These are phyloP conservation scores for Clonostachys rhizophaga DNA, from an alignment of 2,329 filamentous ascomycete genomes.

Conservation along the genomic window DNA sequence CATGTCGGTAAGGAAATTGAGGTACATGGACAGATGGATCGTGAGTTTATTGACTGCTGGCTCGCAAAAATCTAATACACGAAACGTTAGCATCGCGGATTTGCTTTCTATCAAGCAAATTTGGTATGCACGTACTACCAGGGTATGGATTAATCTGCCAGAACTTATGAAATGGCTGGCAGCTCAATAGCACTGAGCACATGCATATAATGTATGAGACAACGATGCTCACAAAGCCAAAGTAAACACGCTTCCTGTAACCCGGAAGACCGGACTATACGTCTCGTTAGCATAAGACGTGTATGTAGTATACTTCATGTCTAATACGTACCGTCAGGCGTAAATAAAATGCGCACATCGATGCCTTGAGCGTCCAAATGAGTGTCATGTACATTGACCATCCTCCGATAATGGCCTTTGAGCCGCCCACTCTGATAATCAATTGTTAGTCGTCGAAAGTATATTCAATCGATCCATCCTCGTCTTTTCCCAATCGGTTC, in stretches of 20 bases:
- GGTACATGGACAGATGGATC: constrained; percentile 23
- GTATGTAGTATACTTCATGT: too few relatives aligned
- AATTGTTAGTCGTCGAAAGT: constrained; percentile 39
- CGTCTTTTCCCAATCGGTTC: neutral
- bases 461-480: constrained; percentile 5
- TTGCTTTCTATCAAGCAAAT: neutral
- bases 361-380: constrained; percentile 47
- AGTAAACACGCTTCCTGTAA: constrained; percentile 15
- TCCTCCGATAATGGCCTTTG: constrained; percentile 46
- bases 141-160: constrained; percentile 37
- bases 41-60: constrained; percentile 31
- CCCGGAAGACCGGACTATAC: constrained; percentile 24
- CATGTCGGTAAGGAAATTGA: constrained; percentile 32
- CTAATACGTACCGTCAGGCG: constrained; percentile 6
- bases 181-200: constrained; percentile 25
- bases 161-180: constrained; percentile 23
- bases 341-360: constrained; percentile 48
- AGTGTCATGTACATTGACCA: constrained; percentile 43
- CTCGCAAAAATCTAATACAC: constrained; percentile 23
- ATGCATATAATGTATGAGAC: constrained; percentile 23
- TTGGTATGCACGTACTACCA: constrained; percentile 28
- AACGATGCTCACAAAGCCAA: constrained; percentile 24
- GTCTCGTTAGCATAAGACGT: too few relatives aligned
- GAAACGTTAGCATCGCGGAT: neutral
- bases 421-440: constrained; percentile 33